Conservation (phyloP, 805 yeast species). For the Hanseniaspora clermontiae region DNA sequence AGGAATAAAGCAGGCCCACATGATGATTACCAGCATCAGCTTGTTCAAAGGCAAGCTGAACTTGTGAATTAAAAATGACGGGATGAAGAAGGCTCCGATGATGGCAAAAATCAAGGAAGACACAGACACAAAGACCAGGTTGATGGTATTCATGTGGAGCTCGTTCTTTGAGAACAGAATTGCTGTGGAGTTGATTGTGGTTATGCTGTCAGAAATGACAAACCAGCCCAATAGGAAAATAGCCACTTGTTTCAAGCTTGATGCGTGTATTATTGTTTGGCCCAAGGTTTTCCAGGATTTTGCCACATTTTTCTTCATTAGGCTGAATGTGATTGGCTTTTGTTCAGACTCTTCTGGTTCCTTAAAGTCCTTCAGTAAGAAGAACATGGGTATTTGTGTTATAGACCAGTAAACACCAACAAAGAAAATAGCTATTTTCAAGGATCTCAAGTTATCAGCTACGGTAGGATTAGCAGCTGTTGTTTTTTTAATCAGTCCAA, state of each 20-base stretch:
- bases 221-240: conserved; percentile 64
- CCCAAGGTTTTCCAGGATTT: conserved; percentile 54
- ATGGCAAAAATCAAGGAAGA: conserved; percentile 57
- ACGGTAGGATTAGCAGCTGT: conserved; percentile 17
- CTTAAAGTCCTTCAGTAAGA: conserved; percentile 29
- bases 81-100: conserved; percentile 48
- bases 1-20: conserved; percentile 57
- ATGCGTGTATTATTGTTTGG: conserved; percentile 46
- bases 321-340: conserved; percentile 7
- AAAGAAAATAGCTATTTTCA: conserved; percentile 46
- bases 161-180: conserved; percentile 63
- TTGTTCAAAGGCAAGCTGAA: conserved; percentile 35
- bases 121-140: conserved; percentile 52
- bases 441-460: conserved; percentile 14
- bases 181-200: conserved; percentile 71
- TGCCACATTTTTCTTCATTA: conserved; percentile 28
- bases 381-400: conserved; percentile 51
- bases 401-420: conserved; percentile 71
- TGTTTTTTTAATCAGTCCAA: conserved; percentile 31
- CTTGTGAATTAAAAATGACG: conserved; percentile 31
- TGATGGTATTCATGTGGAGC: conserved; percentile 53
- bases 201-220: conserved; percentile 57
- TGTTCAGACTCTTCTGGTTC: background rate
- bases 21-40: conserved; percentile 39
- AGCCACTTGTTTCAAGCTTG: conserved; percentile 50